phyloP scores from a whole-genome alignment of 2,329 filamentous ascomycete species.

The Domatiomyces catenatus region DNA sequence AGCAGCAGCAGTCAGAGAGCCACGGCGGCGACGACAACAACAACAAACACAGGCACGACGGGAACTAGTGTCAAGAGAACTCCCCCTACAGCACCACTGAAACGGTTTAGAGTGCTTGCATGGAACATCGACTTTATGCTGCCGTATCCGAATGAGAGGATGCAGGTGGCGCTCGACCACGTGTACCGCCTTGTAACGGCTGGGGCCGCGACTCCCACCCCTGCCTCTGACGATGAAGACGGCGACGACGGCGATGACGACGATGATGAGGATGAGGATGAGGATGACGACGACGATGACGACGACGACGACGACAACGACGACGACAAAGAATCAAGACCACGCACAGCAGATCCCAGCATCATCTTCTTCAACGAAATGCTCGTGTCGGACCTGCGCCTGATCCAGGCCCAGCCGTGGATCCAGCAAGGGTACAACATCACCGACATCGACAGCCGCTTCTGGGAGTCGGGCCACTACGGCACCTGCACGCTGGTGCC shows the following conservation, averaged over 20 bases:
- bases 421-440: slow-evolving; percentile 33
- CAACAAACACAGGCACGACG: not conserved
- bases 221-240: not conserved
- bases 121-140: slow-evolving; percentile 38
- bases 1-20: not conserved
- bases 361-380: slow-evolving; percentile 42
- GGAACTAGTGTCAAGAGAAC: no score
- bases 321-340: not conserved
- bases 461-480: slow-evolving; percentile 35
- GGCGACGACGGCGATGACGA: not conserved
- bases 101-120: slow-evolving; percentile 24
- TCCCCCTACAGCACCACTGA: not conserved
- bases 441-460: slow-evolving; percentile 30
- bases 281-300: not conserved
- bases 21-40: not conserved
- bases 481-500: slow-evolving; percentile 41
- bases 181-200: slow-evolving; percentile 21
- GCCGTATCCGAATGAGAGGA: slow-evolving; percentile 25
- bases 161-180: slow-evolving; percentile 27
- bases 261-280: not conserved
- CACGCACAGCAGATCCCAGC: slow-evolving; percentile 17
- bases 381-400: slow-evolving; percentile 28
- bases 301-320: not conserved
- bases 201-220: slow-evolving; percentile 4
- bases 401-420: slow-evolving; percentile 33